Percentiles rank a stretch among this genome's conserved stretches.
Conservation (phyloP, 441 rosid species). For the Mallotus japonicus region DNA sequence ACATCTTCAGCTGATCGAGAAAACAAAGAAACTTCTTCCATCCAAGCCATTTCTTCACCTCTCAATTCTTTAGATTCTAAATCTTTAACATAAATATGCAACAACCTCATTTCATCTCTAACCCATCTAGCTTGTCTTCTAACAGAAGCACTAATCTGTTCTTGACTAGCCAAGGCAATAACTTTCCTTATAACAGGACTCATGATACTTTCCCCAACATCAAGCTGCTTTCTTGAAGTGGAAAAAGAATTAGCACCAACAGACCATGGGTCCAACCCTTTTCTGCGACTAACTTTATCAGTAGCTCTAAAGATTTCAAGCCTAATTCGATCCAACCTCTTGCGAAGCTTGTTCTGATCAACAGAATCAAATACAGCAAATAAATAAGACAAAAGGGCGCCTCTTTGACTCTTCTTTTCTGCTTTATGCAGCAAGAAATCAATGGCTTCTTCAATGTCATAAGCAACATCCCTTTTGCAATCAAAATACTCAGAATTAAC, state of each 20-base stretch:
- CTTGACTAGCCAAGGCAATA: conserved; percentile 4
- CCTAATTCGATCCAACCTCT: conserved; percentile 17
- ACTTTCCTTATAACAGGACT: conserved; percentile 18
- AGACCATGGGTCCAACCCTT: conserved; percentile 19
- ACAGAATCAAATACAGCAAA: background rate
- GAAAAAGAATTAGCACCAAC: background rate
- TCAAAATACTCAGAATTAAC: conserved; percentile 22
- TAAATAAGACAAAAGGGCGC: background rate
- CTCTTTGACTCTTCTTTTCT: conserved; percentile 8
- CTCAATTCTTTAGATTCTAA: conserved; percentile 17
- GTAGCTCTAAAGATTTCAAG: conserved; percentile 17
- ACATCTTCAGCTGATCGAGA: conserved; percentile 23
- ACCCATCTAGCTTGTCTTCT: conserved; percentile 19
- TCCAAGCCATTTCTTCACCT: conserved; percentile 24
- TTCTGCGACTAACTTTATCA: conserved; percentile 15
- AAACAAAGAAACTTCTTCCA: conserved; percentile 23
- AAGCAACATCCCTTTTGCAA: conserved; percentile 18
- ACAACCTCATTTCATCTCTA: conserved; percentile 19
- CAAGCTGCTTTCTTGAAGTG: conserved; percentile 11
- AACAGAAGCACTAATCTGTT: background rate
- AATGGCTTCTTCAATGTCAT: conserved; percentile 22
- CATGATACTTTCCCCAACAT: conserved; percentile 24
- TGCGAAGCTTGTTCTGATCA: conserved; percentile 13
- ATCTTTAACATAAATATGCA: conserved; percentile 22
- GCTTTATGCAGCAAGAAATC: conserved; percentile 13